phyloP scores from a whole-genome alignment of 2,329 filamentous ascomycete species.

The Trichoderma koningiopsis region DNA sequence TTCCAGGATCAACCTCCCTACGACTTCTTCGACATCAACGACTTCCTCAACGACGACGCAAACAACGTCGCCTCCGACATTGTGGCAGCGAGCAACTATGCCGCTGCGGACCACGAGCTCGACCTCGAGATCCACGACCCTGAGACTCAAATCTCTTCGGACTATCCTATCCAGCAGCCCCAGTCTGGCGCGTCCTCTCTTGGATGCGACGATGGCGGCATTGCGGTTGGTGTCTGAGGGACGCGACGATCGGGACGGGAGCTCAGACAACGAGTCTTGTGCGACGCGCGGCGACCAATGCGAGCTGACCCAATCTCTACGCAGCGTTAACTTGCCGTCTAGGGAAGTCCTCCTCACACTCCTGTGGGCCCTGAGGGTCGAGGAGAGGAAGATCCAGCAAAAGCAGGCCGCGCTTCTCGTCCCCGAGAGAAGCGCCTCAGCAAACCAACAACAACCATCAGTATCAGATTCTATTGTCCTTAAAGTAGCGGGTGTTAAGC shows the following conservation, averaged over 20 bases:
- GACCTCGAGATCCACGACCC: constrained; percentile 57
- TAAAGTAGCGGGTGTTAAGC: constrained; percentile 29
- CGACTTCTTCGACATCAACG: constrained; percentile 54
- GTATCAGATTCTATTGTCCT: constrained; percentile 32
- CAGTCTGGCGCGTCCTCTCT: constrained; percentile 71
- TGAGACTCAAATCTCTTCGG: constrained; percentile 63
- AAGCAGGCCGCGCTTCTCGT: constrained; percentile 31
- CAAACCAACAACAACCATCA: constrained; percentile 27
- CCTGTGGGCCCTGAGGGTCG: constrained; percentile 49
- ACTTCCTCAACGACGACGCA: constrained; percentile 59
- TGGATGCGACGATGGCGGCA: constrained; percentile 73
- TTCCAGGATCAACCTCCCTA: constrained; percentile 45
- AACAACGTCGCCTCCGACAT: constrained; percentile 49
- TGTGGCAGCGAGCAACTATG: constrained; percentile 52
- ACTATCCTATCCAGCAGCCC: constrained; percentile 73
- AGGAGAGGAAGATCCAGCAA: constrained; percentile 42
- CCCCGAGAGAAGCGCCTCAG: constrained; percentile 33
- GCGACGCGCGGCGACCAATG: constrained; percentile 43
- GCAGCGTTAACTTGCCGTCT: constrained; percentile 46
- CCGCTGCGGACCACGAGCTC: constrained; percentile 56
- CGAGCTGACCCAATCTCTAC: constrained; percentile 43
- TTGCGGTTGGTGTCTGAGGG: constrained; percentile 71
- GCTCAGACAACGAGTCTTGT: constrained; percentile 37
- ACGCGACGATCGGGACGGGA: constrained; percentile 50
- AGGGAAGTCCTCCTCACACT: constrained; percentile 52